Base-by-base conservation (phyloP, 306 rosid genomes). In the Vigna nakashimae region DNA sequence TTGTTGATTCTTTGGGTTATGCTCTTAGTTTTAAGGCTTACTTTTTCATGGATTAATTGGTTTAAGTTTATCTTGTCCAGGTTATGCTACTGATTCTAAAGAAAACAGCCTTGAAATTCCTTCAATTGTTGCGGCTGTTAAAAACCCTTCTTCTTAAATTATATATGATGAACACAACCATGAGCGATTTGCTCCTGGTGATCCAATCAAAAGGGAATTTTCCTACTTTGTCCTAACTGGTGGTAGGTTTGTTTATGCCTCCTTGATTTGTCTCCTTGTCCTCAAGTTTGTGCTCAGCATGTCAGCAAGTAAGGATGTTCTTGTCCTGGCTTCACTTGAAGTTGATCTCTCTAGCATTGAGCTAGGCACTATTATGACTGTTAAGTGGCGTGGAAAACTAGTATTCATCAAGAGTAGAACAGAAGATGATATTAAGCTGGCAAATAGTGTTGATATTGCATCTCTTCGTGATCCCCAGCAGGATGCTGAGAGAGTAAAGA, bases 301-400 rank as follows among this genome's bases (percentile, higher is more conserved):
- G 97, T 90, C 92, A 24, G 96, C 97, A 50, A 92, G 96, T 65
- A 92, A 92, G 90, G 97, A 92, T 82, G 97, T 92, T 82, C 97
- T 92, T 71, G 96, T 96, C 12, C 3, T 92, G 88, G 96, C 96
- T 73, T 92, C 96, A 0, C 74, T 92, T 11, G 97, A 92, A 86
- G 96, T 92, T 36, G 96, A 92, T 83, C 89, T 92, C 60, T 90
- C 97, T 11, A 86, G 91, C 87, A 92, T 92, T 74, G 92, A 90
- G 87, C 90, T 89, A 6, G 92, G 97, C 78, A 26, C 82, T 20
- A 92, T 93, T 1, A 96, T 92, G 75, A 92, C 97, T 14, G 93
- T 92, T 42, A 92, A 92, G 88, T 92, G 97, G 93, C 91, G 92
- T 66, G 97, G 97, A 67, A 92, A 92, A 78, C 97, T 96, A 16